phyloP scores from a whole-genome alignment of 2,329 filamentous ascomycete species.

The Pseudofabraea citricarpa region DNA sequence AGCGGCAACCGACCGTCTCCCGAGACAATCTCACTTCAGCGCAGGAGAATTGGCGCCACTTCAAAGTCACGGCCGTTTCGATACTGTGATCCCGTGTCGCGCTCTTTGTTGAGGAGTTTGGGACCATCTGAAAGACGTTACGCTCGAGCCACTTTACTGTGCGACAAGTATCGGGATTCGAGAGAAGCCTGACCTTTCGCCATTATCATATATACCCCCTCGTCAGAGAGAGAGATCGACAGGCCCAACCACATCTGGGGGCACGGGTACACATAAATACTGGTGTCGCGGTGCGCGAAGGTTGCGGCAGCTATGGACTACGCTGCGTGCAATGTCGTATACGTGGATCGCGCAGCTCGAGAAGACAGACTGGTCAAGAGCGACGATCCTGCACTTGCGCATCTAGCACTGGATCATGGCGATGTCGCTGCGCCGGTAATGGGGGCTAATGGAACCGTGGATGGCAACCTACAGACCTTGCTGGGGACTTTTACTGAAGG shows the following conservation, averaged over 20 bases:
- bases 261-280: slow-evolving; percentile 14
- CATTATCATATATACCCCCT: background rate
- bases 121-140: slow-evolving; percentile 19
- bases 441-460: slow-evolving; percentile 30
- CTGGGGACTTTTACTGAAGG: slow-evolving; percentile 48
- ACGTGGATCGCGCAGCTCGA: slow-evolving; percentile 35
- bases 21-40: background rate
- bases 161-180: slow-evolving; percentile 12
- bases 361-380: slow-evolving; percentile 31
- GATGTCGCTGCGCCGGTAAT: slow-evolving; percentile 10
- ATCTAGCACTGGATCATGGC: slow-evolving; percentile 19
- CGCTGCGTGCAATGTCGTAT: slow-evolving; percentile 37
- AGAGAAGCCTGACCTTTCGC: too few species aligned
- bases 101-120: slow-evolving; percentile 11
- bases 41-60: too few species aligned
- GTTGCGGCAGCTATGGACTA: slow-evolving; percentile 32
- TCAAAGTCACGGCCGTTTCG: too few species aligned
- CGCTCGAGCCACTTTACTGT: slow-evolving; percentile 19
- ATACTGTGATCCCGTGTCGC: too few species aligned
- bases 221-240: background rate
- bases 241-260: slow-evolving; percentile 7
- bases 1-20: background rate
- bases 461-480: slow-evolving; percentile 42
- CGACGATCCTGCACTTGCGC: slow-evolving; percentile 24
- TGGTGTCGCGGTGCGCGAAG: slow-evolving; percentile 22